A percentile compares a stretch with the other conserved stretches of the same genome.
Conservation (phyloP, 805 yeast genomes). For the Cyberlindnera suaveolens region DNA sequence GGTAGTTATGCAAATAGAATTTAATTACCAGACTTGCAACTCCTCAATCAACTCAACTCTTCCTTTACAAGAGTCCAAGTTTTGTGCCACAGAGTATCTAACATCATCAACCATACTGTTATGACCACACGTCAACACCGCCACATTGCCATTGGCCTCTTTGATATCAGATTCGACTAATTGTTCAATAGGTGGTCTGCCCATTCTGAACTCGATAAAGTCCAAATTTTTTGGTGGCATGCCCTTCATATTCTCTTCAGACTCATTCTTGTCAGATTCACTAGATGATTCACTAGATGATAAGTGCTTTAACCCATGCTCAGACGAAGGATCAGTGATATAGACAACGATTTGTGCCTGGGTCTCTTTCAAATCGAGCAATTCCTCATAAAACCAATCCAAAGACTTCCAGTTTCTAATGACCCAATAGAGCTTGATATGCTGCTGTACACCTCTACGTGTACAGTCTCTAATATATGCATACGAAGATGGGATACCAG, state of each 20-base stretch:
- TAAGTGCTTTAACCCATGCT: constrained; percentile 6
- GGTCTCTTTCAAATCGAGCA: constrained; percentile 25
- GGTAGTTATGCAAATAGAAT: not conserved
- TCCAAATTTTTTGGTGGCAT: constrained; percentile 12
- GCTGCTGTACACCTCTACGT: constrained; percentile 18
- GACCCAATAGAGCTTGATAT: constrained; percentile 57
- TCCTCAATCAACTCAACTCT: constrained; percentile 54
- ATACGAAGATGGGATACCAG: constrained; percentile 46
- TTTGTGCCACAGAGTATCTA: constrained; percentile 35
- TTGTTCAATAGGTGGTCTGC: constrained; percentile 39
- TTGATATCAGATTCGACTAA: constrained; percentile 32
- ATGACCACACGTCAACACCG: constrained; percentile 52
- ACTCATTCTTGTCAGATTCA: constrained; percentile 3
- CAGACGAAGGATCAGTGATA: constrained; percentile 18
- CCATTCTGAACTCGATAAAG: constrained; percentile 33
- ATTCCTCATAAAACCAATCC: constrained; percentile 43
- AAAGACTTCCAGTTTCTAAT: constrained; percentile 48
- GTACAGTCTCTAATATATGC: constrained; percentile 31
- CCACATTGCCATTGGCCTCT: constrained; percentile 33
- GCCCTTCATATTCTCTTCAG: not conserved
- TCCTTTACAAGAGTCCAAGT: constrained; percentile 25
- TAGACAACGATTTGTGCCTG: constrained; percentile 14
- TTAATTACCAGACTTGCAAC: constrained; percentile 47
- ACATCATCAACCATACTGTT: constrained; percentile 46
- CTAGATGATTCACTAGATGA: constrained; percentile 6